Evolutionary conservation across 225 moss, liverwort and hornwort genomes (phyloP).

Genomic region (Asterella californica): DNA sequence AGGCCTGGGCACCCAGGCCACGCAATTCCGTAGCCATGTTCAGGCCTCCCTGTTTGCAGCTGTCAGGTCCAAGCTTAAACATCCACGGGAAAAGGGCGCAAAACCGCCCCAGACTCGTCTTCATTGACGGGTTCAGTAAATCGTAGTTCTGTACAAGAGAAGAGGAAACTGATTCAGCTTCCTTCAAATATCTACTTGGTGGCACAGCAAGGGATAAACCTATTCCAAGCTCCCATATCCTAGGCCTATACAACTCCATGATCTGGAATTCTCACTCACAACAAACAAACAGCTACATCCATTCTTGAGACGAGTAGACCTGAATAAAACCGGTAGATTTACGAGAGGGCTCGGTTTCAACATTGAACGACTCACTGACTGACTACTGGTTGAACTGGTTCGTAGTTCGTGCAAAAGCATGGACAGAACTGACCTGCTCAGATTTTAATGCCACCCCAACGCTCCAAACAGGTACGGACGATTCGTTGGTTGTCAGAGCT

Average conservation of each 20-base stretch:
- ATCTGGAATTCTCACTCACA: too few relatives aligned
- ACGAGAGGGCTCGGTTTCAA: too few relatives aligned
- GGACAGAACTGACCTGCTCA: constrained; percentile 23
- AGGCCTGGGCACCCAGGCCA: constrained; percentile 22
- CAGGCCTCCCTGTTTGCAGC: constrained; percentile 6
- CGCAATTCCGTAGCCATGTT: constrained; percentile 26
- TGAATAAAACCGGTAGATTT: too few relatives aligned
- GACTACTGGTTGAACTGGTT: too few relatives aligned
- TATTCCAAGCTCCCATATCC: too few relatives aligned
- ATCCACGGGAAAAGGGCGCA: constrained; percentile 37
- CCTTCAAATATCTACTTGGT: not conserved
- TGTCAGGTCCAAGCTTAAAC: constrained; percentile 16
- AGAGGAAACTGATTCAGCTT: not conserved
- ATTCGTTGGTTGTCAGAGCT: constrained; percentile 32
- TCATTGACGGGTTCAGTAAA: constrained; percentile 26
- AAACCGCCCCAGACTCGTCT: constrained; percentile 30
- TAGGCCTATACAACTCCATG: not conserved
- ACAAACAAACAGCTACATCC: too few relatives aligned
- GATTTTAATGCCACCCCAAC: constrained; percentile 7
- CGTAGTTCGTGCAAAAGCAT: too few relatives aligned
- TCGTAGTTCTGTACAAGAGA: constrained; percentile 4
- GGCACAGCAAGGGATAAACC: not conserved
- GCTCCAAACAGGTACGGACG: constrained; percentile 17
- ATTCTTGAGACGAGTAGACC: too few relatives aligned
- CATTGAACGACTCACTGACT: too few relatives aligned